Conservation (phyloP, 768 basidiomycete species). For the Lactarius tabidus region DNA sequence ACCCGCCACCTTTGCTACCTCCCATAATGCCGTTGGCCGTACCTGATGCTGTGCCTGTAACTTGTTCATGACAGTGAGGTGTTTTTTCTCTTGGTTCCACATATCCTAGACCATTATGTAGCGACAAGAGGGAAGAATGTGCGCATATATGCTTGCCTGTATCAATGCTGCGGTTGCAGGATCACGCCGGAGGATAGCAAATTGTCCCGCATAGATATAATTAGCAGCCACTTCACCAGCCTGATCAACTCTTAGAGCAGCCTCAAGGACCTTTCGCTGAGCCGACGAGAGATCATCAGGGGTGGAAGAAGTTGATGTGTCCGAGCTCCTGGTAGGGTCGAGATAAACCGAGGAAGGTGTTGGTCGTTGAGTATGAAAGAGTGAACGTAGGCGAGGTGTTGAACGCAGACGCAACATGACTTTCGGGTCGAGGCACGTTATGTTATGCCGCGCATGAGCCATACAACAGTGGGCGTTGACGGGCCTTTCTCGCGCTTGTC, state of each 20-base stretch:
- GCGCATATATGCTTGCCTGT: conserved; percentile 49
- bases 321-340: conserved; percentile 34
- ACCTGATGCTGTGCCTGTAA: conserved; percentile 78
- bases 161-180: conserved; percentile 57
- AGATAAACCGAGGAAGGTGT: conserved; percentile 49
- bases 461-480: background rate
- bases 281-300: conserved; percentile 47
- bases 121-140: conserved; percentile 13
- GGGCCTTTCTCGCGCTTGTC: conserved; percentile 14
- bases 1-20: conserved; percentile 82
- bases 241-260: conserved; percentile 85
- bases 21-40: conserved; percentile 79
- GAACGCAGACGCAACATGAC: conserved; percentile 3
- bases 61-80: conserved; percentile 81
- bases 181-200: conserved; percentile 65
- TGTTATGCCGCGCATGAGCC: too few species aligned
- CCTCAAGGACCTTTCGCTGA: conserved; percentile 52
- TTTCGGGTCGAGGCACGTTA: too few species aligned
- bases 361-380: conserved; percentile 15
- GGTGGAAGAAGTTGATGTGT: conserved; percentile 49
- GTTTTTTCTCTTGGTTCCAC: conserved; percentile 97
- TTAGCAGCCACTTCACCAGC: conserved; percentile 96
- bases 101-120: conserved; percentile 58
- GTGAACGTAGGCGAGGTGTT: background rate
- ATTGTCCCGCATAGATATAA: conserved; percentile 90